Base-by-base conservation (phyloP, 1,139 yeast genomes). In the Zygosaccharomyces pseudobailii region DNA sequence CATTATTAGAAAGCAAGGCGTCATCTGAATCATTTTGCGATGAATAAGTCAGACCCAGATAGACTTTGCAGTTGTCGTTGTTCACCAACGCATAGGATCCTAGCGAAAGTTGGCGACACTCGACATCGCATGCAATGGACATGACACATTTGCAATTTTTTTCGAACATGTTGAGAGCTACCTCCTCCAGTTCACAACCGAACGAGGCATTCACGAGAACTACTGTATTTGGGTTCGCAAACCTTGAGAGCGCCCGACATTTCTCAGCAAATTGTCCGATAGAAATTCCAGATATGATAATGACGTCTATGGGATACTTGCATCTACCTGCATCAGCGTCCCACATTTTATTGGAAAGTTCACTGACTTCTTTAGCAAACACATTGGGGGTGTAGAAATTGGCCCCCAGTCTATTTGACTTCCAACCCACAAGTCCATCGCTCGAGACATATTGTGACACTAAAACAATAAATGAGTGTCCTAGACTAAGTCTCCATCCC, bases 351-450 rank as follows among this genome's bases (percentile, higher is more conserved):
- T 51, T 44, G 8, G 51, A 35, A 5, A 58, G 40, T 22, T 52
- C 58, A 17, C 43, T 47, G 8, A 58, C 44, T 36, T 55, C 56
- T 25, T 58, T 60, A 3, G 59, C 51, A 43, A 61, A 59, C 17
- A 59, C 52, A 47, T 62, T 62, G 6, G 67, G 66, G 20, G 57
- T 55, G 44, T 62, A 63, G 40, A 58, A 60, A 45, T 58, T 61
- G 3, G 65, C 59, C 3, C 67, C 66, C 10, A 60, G 40, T 36
- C 55, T 58, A 2, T 58, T 49, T 8, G 66, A 60, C 46, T 62
- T 62, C 67, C 67, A 63, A 5, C 65, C 56, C 2, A 63, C 57
- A n/a, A 59, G 43, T 5, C 66, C 63, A 55, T 62, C 65, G 25
- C 58, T 52, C 8, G 65, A 55, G n/a, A 61, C 55, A 41, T 52